phyloP scores from a whole-genome alignment of 805 yeast genomes.

The Ascoidea tarda region DNA sequence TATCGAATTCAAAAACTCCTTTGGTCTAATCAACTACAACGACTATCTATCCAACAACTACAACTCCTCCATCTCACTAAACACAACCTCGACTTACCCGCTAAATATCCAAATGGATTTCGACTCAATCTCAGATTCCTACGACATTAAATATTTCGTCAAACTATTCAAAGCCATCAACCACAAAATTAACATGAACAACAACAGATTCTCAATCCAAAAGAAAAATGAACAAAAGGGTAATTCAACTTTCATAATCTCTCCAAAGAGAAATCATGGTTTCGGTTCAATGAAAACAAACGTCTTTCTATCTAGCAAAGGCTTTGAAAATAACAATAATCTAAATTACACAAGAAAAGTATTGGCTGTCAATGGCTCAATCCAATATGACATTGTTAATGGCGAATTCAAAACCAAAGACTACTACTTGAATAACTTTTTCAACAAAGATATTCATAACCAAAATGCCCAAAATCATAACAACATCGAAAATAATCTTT shows the following conservation, averaged over 20 bases:
- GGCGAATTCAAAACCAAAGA: too few relatives aligned
- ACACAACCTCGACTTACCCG: background rate
- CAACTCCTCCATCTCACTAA: background rate
- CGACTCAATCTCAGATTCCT: background rate
- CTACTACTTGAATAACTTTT: too few relatives aligned
- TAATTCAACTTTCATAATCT: constrained; percentile 22
- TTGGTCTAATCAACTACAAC: too few relatives aligned
- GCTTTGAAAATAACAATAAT: background rate
- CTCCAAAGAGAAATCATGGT: constrained; percentile 26
- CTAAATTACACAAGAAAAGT: constrained; percentile 18
- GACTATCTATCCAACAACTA: background rate
- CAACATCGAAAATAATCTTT: too few relatives aligned
- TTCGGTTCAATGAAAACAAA: constrained; percentile 14
- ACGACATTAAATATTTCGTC: constrained; percentile 9
- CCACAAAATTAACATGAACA: constrained; percentile 11
- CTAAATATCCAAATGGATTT: background rate
- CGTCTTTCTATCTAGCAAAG: background rate
- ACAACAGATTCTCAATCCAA: constrained; percentile 13
- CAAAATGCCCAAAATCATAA: too few relatives aligned
- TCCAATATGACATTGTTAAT: constrained; percentile 3
- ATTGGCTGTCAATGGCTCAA: constrained; percentile 17
- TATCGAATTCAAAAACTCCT: too few relatives aligned
- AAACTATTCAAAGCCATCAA: constrained; percentile 14
- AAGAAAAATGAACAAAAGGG: constrained; percentile 22
- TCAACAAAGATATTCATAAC: too few relatives aligned